phyloP scores from a whole-genome alignment of 805 yeast genomes.

The Brettanomyces sp. region DNA sequence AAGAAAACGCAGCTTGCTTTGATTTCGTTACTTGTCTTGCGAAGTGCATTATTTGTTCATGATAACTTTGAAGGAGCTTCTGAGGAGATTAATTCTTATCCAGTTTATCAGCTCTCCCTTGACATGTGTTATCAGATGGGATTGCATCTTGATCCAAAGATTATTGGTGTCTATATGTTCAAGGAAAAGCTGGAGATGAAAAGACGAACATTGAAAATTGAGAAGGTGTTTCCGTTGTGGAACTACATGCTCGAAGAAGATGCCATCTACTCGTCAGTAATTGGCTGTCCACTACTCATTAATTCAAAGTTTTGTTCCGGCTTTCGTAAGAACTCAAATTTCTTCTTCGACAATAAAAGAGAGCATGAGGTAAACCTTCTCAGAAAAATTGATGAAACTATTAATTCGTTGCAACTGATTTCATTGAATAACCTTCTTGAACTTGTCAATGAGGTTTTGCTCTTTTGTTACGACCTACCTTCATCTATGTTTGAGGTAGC shows the following conservation, averaged over 20 bases:
- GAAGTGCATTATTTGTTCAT: neutral
- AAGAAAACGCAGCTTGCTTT: neutral
- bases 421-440: neutral
- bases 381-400: neutral
- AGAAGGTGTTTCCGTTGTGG: slow-evolving; percentile 8
- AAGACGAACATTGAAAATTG: neutral
- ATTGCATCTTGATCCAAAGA: slow-evolving; percentile 4
- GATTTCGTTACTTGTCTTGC: neutral
- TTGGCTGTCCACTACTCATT: slow-evolving; percentile 7
- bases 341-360: neutral
- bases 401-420: neutral
- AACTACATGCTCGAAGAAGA: slow-evolving; percentile 9
- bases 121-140: slow-evolving; percentile 4
- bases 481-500: neutral
- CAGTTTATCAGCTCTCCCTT: slow-evolving; percentile 5
- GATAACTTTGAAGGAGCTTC: slow-evolving; percentile 1
- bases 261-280: slow-evolving; percentile 4
- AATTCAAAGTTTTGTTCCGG: slow-evolving; percentile 9
- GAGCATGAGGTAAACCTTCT: neutral
- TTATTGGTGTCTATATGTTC: neutral
- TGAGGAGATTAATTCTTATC: slow-evolving; percentile 4
- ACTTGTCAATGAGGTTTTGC: neutral
- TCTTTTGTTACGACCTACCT: neutral
- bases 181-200: neutral
- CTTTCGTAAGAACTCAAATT: neutral